Base-by-base conservation (phyloP, 1,284 basidiomycete genomes). In the Chalciporus sp. region DNA sequence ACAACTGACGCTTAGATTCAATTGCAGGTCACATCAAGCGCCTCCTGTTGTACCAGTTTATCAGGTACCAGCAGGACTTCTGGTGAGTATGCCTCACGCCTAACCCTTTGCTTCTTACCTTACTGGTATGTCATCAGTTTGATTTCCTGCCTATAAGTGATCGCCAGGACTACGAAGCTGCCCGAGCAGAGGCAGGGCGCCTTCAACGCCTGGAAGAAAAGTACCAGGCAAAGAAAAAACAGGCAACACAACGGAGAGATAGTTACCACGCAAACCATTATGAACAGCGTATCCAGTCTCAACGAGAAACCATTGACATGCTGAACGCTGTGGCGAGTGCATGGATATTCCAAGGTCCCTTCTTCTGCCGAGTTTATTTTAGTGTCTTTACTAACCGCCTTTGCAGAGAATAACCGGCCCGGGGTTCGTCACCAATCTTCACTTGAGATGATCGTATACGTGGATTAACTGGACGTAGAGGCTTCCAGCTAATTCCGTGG, bases 241-340 rank as follows among this genome's bases (percentile, higher is more conserved):
- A 2, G 10, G 47, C 28, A 31, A 27, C 31, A 17, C 20, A 3
- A 19, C 7, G 14, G n/a, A n/a, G 27, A 14, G 17, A 23, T 8
- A 3, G 2, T 9, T 42, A 16, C 17, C 28, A 12, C 19, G 20
- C 12, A 16, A 5, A 42, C 9, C 39, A 7, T 16, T 31, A 42
- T 16, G 39, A 49, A 1, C 20, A 16, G 12, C 10, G 10, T n/a
- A 41, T 49, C n/a, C 12, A 94, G 73, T 75, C 48, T 91, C 94
- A 71, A 84, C 92, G 73, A 63, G 71, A 14, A 81, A 26, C 84
- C 62, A 94, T 93, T 86, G 85, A 93, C 59, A 70, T 81, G 43
- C 72, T 94, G 58, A 94, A 97, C 71, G 81, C 80, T 60, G 76
- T 95, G 72, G 94, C 94, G 2, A 85, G 85, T 52, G 83, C 88